Evolutionary conservation across 2,329 filamentous ascomycete genomes (phyloP), one percentile per base, ranked within the genome.

Genomic region (Penicillium sp.): DNA sequence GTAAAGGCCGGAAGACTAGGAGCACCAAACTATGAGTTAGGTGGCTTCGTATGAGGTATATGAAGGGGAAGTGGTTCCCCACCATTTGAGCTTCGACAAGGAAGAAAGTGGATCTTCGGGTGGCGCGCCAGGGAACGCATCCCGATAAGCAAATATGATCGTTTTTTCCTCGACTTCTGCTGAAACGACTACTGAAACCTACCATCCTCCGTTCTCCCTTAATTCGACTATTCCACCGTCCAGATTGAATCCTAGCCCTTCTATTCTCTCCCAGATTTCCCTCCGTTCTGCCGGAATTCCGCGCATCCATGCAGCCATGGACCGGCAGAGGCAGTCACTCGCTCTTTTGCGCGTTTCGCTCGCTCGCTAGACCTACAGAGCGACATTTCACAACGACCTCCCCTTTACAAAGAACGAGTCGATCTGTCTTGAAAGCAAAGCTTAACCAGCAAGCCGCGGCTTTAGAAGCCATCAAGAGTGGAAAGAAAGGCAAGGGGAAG

Each of bases 331-430:
- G 69, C 63, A 72, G 68, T 48, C 67, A 67, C 67, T 80, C 78
- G 72, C 69, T 78, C 37, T 69, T 78, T 61, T 78, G 76, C 67
- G 63, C 71, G 29, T 74, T 78, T 58, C 72, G 70, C 62, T 62
- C 69, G 39, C 58, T 67, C 29, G 53, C 68, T 62, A 65, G 66
- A 63, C 60, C 67, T n/a, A 52, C 61, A 45, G 52, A 59, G 48
- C 71, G 73, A 51, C 57, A 62, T 7, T 75, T 77, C 56, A 62
- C 68, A 21, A 74, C 72, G 21, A 70, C 72, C 7, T 53, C 68
- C 14, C 26, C 62, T 5, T 59, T 73, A 33, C 62, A 68, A 39
- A 63, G 69, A 25, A 67, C 63, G 58, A 60, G 57, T 53, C 55
- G 57, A 44, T 56, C 43, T 8, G 39, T 44, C 19, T 57, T 44